Base-by-base conservation (phyloP, 75 land plant species). In the Pinus taeda region DNA sequence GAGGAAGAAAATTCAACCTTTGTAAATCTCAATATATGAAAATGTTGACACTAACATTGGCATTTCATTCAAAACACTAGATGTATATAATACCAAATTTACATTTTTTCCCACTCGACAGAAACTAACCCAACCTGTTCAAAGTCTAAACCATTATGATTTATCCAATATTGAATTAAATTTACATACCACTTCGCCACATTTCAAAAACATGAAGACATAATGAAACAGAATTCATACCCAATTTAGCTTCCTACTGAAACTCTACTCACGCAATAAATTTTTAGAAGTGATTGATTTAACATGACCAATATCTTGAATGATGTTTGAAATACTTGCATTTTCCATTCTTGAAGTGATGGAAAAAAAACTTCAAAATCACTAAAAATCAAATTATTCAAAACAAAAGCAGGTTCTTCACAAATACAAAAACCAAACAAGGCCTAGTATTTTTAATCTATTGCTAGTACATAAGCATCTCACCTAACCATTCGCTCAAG, bases 401-500 rank as follows among this genome's bases (percentile, higher is more conserved):
- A 17, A 67, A 67, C 42, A 67, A 67, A 37, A 37, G 45, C 8
- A 37, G 14, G 53, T 49, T 49, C 8, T 18, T 67, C 71, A 67
- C 20, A 1, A 18, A 69, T 69, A 12, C 71, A 42, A 39, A 6
- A 67, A 42, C 2, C 37, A 7, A 30, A 33, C 30, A 36, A 65
- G 69, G 36, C 5, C 36, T 15, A 6, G 36, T 15, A 65, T 65
- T 65, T 65, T 4, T 14, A 65, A 18, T 8, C 20, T 33, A 37
- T 33, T 33, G 8, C 18, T 6, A 65, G 39, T 37, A 42, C 49
- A 20, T 39, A 69, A 13, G 20, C 45, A 7, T 13, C 26, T 29
- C 79, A 84, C 90, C 87, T 82, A 73, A 80, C 55, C 63, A 85
- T 66, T 49, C 57, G 58, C 33, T 77, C 76, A 56, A 85, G 18